Evolutionary conservation across 1,139 yeast genomes (phyloP).

Genomic region (Kurtzmaniella quercitrusa): DNA sequence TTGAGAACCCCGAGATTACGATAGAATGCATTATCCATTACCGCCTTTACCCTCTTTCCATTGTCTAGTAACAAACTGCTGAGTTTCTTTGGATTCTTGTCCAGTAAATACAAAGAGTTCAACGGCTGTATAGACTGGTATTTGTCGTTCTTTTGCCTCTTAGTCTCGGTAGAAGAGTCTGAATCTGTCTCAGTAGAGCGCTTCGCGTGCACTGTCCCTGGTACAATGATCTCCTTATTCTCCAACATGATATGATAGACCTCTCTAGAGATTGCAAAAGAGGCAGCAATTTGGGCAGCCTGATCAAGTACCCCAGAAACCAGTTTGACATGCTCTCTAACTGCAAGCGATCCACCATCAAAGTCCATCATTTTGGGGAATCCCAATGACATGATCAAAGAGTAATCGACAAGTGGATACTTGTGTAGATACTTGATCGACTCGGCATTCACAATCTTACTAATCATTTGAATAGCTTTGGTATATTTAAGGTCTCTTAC

Average conservation of each 20-base stretch:
- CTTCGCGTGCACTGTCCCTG: neutral
- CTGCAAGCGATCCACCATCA: conserved; percentile 4
- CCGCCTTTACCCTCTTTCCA: neutral
- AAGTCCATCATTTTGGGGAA: conserved; percentile 19
- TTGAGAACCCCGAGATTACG: neutral
- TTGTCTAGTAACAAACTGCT: neutral
- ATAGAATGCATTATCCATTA: neutral
- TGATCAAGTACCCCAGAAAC: neutral
- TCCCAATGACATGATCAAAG: conserved; percentile 14
- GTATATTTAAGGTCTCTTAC: conserved; percentile 16
- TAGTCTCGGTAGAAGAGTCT: neutral
- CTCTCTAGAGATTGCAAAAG: conserved; percentile 16
- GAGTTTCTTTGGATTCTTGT: neutral
- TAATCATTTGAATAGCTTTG: conserved; percentile 12
- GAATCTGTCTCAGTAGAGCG: neutral
- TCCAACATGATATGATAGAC: conserved; percentile 13
- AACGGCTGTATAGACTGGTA: neutral
- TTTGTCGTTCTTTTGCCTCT: neutral
- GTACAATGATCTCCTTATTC: neutral
- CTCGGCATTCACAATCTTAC: conserved; percentile 10
- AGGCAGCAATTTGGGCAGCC: conserved; percentile 11
- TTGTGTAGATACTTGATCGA: conserved; percentile 10
- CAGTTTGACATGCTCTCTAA: neutral
- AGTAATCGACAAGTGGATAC: conserved; percentile 19
- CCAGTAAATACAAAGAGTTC: neutral